Percentiles rank a stretch among this genome's conserved stretches.
phyloP scores from a whole-genome alignment of 208 protist genomes.

The Leishmania martiniquensis region DNA sequence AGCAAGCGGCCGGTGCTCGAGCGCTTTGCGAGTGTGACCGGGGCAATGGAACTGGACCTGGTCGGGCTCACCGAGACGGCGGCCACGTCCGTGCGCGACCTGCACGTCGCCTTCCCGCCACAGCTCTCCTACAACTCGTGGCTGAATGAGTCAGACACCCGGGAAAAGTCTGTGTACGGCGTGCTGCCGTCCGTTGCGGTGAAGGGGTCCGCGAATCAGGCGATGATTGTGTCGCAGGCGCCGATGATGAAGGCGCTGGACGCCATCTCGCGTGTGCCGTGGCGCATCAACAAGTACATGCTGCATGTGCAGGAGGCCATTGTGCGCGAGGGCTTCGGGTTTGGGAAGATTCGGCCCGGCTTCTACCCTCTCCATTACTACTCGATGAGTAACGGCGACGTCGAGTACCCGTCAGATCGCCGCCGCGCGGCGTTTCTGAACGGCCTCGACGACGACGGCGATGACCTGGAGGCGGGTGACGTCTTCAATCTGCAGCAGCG shows the following conservation, averaged over 20 bases:
- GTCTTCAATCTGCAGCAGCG: slow-evolving; percentile 79
- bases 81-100: slow-evolving; percentile 65
- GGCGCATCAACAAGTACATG: slow-evolving; percentile 94
- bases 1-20: slow-evolving; percentile 62
- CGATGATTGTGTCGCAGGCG: slow-evolving; percentile 91
- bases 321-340: slow-evolving; percentile 91
- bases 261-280: slow-evolving; percentile 90
- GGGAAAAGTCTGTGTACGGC: slow-evolving; percentile 92
- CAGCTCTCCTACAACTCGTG: slow-evolving; percentile 92
- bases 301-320: slow-evolving; percentile 93
- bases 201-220: slow-evolving; percentile 88
- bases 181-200: slow-evolving; percentile 90
- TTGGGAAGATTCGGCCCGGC: slow-evolving; percentile 87
- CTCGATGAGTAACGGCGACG: slow-evolving; percentile 61
- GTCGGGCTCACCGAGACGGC: slow-evolving; percentile 73
- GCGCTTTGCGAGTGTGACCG: slow-evolving; percentile 64
- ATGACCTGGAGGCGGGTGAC: slow-evolving; percentile 21
- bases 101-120: slow-evolving; percentile 87
- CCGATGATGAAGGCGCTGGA: slow-evolving; percentile 93
- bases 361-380: slow-evolving; percentile 92
- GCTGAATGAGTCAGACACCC: slow-evolving; percentile 88
- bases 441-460: slow-evolving; percentile 31
- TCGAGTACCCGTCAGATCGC: slow-evolving; percentile 46
- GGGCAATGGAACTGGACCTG: slow-evolving; percentile 58
- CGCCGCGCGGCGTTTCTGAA: slow-evolving; percentile 2